phyloP scores from a whole-genome alignment of 1,284 basidiomycete genomes.

The Apiotrichum gracile region DNA sequence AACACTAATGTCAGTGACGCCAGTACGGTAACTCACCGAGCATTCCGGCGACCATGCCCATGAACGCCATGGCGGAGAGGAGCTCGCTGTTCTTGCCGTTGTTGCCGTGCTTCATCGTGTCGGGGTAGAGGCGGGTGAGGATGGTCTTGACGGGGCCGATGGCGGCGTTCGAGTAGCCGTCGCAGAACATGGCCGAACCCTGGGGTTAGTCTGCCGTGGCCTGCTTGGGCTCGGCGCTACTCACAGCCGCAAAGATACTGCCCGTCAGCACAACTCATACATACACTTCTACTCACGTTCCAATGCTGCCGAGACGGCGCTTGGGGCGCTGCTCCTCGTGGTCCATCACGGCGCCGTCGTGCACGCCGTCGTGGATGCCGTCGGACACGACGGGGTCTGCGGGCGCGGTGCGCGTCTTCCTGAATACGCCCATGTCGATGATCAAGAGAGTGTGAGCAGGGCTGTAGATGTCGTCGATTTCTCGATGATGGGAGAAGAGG shows the following conservation, averaged over 20 bases:
- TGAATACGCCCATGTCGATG: too few species aligned
- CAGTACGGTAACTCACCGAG: constrained; percentile 13
- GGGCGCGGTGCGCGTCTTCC: too few species aligned
- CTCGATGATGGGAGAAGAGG: too few species aligned
- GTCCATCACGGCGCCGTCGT: too few species aligned
- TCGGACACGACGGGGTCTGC: not conserved
- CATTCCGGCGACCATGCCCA: constrained; percentile 69
- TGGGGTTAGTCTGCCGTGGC: constrained; percentile 4
- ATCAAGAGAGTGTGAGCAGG: too few species aligned
- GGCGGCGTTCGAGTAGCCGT: constrained; percentile 73
- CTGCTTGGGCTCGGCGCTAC: too few species aligned
- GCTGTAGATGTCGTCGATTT: too few species aligned
- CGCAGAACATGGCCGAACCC: constrained; percentile 79
- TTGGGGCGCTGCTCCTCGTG: not conserved
- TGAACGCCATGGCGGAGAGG: constrained; percentile 61
- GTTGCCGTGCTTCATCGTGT: constrained; percentile 51
- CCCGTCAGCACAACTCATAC: not conserved
- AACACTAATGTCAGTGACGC: constrained; percentile 26
- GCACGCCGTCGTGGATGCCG: not conserved
- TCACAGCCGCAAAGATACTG: constrained; percentile 2
- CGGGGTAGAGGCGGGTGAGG: constrained; percentile 60
- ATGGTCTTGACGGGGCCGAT: constrained; percentile 56
- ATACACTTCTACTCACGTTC: not conserved
- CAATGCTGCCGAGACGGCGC: not conserved
- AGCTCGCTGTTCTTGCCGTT: constrained; percentile 56